phyloP scores from a whole-genome alignment of 78 protist species.

The Dictyostelium firmibasis region DNA sequence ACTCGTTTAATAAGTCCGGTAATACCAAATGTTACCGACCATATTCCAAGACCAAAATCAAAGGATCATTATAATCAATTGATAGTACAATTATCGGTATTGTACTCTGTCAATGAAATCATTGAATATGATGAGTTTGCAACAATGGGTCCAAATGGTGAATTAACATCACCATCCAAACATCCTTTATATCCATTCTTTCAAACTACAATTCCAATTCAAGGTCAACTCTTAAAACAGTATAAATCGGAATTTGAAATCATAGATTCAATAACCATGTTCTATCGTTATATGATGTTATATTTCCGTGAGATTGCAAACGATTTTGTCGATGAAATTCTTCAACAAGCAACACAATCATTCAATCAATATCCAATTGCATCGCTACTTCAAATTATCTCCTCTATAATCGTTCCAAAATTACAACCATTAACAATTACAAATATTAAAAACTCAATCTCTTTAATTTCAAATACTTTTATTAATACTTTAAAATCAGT shows the following conservation, averaged over 20 bases:
- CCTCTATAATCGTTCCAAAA: background rate
- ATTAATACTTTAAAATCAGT: constrained; percentile 4
- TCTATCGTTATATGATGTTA: constrained; percentile 21
- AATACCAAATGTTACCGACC: background rate
- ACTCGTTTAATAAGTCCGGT: constrained; percentile 8
- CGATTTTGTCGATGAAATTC: constrained; percentile 43
- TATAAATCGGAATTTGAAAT: background rate
- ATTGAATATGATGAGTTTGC: constrained; percentile 21
- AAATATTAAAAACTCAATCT: constrained; percentile 8
- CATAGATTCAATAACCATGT: background rate
- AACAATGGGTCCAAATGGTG: background rate
- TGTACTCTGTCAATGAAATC: background rate
- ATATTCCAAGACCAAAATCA: background rate
- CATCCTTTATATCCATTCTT: constrained; percentile 10
- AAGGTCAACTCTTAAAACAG: background rate
- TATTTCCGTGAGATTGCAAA: background rate
- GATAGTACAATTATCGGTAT: background rate
- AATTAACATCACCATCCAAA: background rate
- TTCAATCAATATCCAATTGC: constrained; percentile 26
- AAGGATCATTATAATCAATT: background rate
- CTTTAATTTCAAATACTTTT: background rate
- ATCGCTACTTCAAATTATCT: constrained; percentile 1
- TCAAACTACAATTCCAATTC: background rate
- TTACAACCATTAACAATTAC: background rate
- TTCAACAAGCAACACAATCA: constrained; percentile 27